A percentile compares a stretch with the other conserved stretches of the same genome.
These are phyloP conservation scores for Chalaropsis thielavioides DNA, from an alignment of 2,329 filamentous ascomycete species.

Conservation along the genomic window DNA sequence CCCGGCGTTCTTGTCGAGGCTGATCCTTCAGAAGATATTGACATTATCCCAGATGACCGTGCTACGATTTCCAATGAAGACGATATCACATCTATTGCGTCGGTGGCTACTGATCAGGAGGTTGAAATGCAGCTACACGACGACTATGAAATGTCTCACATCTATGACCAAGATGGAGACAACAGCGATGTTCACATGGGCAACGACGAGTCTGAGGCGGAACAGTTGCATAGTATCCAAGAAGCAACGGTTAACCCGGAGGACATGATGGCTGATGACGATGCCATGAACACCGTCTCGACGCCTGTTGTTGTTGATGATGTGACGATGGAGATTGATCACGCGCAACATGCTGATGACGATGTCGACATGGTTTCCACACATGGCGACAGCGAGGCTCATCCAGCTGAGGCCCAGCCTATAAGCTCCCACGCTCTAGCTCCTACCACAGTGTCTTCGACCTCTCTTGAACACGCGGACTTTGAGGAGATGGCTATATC, in stretches of 20 bases:
- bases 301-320: neutral
- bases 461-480: neutral
- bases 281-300: neutral
- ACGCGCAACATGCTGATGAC: neutral
- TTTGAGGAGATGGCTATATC: slow-evolving; percentile 1
- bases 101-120: slow-evolving; percentile 14
- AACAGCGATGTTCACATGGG: slow-evolving; percentile 10
- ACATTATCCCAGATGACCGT: neutral
- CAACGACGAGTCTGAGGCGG: slow-evolving; percentile 3
- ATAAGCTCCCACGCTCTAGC: neutral
- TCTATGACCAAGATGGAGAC: neutral
- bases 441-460: neutral
- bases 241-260: slow-evolving; percentile 1
- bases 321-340: slow-evolving; percentile 1
- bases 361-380: slow-evolving; percentile 5
- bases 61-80: neutral
- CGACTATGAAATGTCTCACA: slow-evolving; percentile 15
- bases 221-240: neutral
- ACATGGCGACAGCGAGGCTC: neutral
- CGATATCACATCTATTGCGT: slow-evolving; percentile 12
- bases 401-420: neutral
- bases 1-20: neutral
- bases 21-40: slow-evolving; percentile 1
- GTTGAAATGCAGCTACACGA: slow-evolving; percentile 17
- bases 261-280: slow-evolving; percentile 16